phyloP scores from a whole-genome alignment of 179 eudicot species.

The Heliamphora pulchella region DNA sequence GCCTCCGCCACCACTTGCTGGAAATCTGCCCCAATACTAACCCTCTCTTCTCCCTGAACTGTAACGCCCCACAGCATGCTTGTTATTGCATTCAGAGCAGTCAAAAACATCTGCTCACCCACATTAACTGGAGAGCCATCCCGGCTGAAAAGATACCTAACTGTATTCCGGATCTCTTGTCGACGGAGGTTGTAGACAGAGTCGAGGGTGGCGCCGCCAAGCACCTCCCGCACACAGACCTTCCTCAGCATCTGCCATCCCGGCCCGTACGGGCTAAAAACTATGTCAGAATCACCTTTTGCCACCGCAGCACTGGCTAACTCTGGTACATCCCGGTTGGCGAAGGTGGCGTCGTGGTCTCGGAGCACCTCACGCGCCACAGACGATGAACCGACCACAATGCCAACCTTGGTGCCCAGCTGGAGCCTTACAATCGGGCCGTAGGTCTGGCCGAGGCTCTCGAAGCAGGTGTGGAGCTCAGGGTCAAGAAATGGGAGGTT shows the following conservation, averaged over 20 bases:
- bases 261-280: slow-evolving; percentile 54
- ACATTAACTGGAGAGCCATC: slow-evolving; percentile 31
- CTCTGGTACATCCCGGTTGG: slow-evolving; percentile 62
- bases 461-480: slow-evolving; percentile 56
- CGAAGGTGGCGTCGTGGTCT: slow-evolving; percentile 49
- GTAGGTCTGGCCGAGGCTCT: slow-evolving; percentile 33
- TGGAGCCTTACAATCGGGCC: slow-evolving; percentile 55
- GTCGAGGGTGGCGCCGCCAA: slow-evolving; percentile 39
- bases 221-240: slow-evolving; percentile 61
- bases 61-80: slow-evolving; percentile 74
- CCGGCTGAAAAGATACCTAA: slow-evolving; percentile 22
- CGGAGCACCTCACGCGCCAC: slow-evolving; percentile 49
- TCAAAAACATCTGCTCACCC: slow-evolving; percentile 51
- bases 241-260: slow-evolving; percentile 56
- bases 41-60: slow-evolving; percentile 36
- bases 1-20: slow-evolving; percentile 25
- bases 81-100: slow-evolving; percentile 45
- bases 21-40: slow-evolving; percentile 30
- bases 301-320: slow-evolving; percentile 33
- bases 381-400: slow-evolving; percentile 45
- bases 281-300: slow-evolving; percentile 25
- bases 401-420: slow-evolving; percentile 47
- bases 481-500: slow-evolving; percentile 55
- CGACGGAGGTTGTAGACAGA: slow-evolving; percentile 37
- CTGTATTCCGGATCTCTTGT: slow-evolving; percentile 31